Base-by-base conservation (phyloP, 306 rosid genomes). In the Vachellia collinsii region DNA sequence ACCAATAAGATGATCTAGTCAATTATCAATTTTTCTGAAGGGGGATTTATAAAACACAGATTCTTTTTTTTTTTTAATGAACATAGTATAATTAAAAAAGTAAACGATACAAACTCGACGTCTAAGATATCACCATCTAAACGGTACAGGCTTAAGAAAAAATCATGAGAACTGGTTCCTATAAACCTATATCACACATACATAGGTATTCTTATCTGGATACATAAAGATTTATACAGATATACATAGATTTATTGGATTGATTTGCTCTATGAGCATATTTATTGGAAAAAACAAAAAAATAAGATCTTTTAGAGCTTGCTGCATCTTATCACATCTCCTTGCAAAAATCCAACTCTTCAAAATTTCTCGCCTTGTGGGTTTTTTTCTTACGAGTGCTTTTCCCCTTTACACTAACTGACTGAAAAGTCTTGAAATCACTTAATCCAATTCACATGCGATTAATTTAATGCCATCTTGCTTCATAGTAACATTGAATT, bases 401-500 rank as follows among this genome's bases (percentile, higher is more conserved):
- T 4, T 70, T 70, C 36, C 19, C 4, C 17, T 11, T 29, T n/a
- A 13, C 67, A 74, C 48, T 73, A 0, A 29, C 44, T 72, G 63
- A 17, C 12, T 20, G 37, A 10, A 16, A 72, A 48, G 14, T 74
- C 51, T 38, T 38, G 39, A 12, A 11, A 47, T 74, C 38, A 39
- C 51, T 54, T 5, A 74, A 51, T 51, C 29, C 48, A 36, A 50
- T 72, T 50, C 4, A 11, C 11, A 51, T 17, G n/a, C 56, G 36
- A 16, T 46, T 48, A 47, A 47, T 71, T 71, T 25, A 56, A 53
- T 74, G 7, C 4, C 38, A 54, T 50, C 46, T 36, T 74, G 51
- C 53, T 56, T 20, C 20, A n/a, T 38, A 39, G 13, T 39, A 51
- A 2, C 77, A 54, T 56, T 38, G 68, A 74, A 74, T 39, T 74